Base-by-base conservation (phyloP, 2,329 filamentous ascomycete species). In the Verticillium albo-atrum region DNA sequence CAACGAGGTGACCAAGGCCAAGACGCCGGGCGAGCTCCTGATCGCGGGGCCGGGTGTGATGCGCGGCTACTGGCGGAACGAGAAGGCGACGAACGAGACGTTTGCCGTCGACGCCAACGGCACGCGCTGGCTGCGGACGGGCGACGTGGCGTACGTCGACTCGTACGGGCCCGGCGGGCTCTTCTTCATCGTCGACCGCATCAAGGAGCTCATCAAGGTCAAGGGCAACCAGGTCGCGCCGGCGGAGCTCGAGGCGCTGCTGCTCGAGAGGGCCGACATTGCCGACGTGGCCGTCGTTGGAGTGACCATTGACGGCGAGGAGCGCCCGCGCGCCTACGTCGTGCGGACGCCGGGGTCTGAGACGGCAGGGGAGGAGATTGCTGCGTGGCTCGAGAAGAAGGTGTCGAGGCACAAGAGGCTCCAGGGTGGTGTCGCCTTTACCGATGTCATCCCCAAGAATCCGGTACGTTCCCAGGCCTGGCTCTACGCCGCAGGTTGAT, bases 11-110 rank as follows among this genome's bases (percentile, higher is more conserved):
- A 79, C 76, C 3, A 72, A 71, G 63, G 64, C 76, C 4, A 79
- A 82, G 54, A 75, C 85, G 67, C 77, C 80, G 3, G 91, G 91
- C 30, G 89, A 94, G 73, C 76, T 95, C 23, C 92, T 88, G 85
- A 78, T 94, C 6, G 80, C 83, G 1, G 89, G 84, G 0, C 91
- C 89, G 2, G 90, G 85, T 34, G 75, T 94, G 52, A 88, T 92
- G 82, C 85, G 84, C 61, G 87, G 89, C 6, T 96, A 96, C 72
- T 94, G 90, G 88, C 78, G 81, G 51, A 91, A 89, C 61, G 81
- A 84, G 0, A 78, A 84, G 51, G 90, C 89, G 2, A 93, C 90
- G 1, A 73, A 72, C 14, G 82, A 86, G 52, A 87, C 87, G 1
- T 66, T 81, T 2, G 71, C 75, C 32, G 66, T 72, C 6, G 81